Percentiles rank a stretch among this genome's conserved stretches.
These are phyloP conservation scores for Panicum virgatum DNA, from an alignment of 202 grass and related monocot species.

Conservation along the genomic window DNA sequence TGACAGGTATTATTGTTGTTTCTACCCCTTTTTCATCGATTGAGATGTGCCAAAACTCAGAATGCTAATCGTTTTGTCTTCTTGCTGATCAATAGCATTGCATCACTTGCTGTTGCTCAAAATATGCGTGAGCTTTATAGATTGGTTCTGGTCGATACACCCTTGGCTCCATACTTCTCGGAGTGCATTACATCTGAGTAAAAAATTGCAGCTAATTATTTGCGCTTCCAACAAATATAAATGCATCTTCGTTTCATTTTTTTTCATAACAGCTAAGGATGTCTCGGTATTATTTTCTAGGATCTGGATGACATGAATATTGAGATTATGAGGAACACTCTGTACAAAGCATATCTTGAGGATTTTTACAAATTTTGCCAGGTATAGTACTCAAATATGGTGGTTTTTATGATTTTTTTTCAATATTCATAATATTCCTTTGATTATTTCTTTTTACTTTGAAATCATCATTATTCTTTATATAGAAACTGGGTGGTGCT, in stretches of 20 bases:
- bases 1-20: constrained; percentile 75
- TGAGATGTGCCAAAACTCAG: background rate
- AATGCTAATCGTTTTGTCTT: constrained; percentile 20
- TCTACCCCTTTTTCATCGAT: background rate
- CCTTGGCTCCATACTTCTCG: constrained; percentile 93
- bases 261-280: constrained; percentile 7
- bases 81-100: constrained; percentile 69
- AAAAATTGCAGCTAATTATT: background rate
- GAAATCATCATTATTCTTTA: constrained; percentile 17
- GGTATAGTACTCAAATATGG: constrained; percentile 47
- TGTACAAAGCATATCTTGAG: constrained; percentile 99
- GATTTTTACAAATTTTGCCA: constrained; percentile 94
- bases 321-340: constrained; percentile 98
- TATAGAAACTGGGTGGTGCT: constrained; percentile 95
- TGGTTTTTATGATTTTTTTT: background rate
- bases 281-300: constrained; percentile 54
- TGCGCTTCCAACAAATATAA: background rate
- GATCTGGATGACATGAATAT: constrained; percentile 99
- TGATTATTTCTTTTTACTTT: constrained; percentile 20
- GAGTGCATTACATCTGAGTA: constrained; percentile 99
- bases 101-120: constrained; percentile 94
- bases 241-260: background rate
- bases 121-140: constrained; percentile 99
- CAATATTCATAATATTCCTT: background rate
- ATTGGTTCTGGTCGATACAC: constrained; percentile 93